A percentile compares a stretch with the other conserved stretches of the same genome.
phyloP scores from a whole-genome alignment of 2,329 filamentous ascomycete genomes.

The Drechslerella coelobrocha region DNA sequence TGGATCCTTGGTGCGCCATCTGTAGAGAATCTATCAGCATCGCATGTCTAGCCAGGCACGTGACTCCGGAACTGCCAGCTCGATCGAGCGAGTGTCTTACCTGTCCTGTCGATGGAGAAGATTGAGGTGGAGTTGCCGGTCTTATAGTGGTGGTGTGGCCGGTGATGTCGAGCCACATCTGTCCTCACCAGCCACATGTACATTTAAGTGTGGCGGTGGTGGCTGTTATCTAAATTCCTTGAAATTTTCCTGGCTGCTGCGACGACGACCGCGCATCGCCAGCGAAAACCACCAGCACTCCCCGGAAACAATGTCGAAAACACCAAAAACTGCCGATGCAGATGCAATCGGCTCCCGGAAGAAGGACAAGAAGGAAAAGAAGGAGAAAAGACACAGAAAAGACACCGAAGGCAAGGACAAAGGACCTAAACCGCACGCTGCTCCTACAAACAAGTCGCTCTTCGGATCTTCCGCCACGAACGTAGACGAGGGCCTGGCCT shows the following conservation, averaged over 20 bases:
- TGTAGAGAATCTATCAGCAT: not conserved
- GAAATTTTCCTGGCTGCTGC: constrained; percentile 4
- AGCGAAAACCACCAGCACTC: not conserved
- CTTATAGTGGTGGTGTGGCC: constrained; percentile 9
- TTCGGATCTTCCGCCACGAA: constrained; percentile 23
- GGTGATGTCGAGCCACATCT: constrained; percentile 9
- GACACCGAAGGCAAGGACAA: not conserved
- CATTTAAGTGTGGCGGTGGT: not conserved
- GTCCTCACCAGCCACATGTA: not conserved
- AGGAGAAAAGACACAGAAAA: constrained; percentile 26
- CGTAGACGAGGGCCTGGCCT: constrained; percentile 41
- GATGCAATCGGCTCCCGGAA: constrained; percentile 15
- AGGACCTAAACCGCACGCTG: not conserved
- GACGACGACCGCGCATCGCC: not conserved
- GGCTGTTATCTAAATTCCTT: not conserved
- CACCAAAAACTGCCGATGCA: constrained; percentile 8
- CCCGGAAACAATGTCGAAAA: constrained; percentile 25
- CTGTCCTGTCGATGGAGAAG: not conserved
- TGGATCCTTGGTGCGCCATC: not conserved
- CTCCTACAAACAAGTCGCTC: constrained; percentile 26
- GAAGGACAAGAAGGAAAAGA: constrained; percentile 26
- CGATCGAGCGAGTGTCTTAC: not conserved
- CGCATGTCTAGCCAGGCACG: not conserved
- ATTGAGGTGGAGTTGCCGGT: too few relatives aligned
- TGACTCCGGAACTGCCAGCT: too few relatives aligned